Conservation (phyloP, 345 rosid genomes). For the Citrus unshiu region DNA sequence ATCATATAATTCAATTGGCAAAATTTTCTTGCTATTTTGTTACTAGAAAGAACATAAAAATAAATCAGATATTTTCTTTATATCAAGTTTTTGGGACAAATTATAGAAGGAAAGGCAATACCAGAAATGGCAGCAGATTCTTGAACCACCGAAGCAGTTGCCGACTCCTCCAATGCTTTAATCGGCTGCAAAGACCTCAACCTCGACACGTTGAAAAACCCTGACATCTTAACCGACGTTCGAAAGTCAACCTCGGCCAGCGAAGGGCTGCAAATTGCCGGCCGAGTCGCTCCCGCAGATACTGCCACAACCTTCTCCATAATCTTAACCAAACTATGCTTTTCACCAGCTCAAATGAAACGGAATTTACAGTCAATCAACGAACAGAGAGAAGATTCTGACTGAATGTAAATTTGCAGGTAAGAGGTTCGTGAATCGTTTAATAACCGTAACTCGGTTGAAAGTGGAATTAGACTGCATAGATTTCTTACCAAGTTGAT, state of each 20-base stretch:
- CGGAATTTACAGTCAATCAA: neutral
- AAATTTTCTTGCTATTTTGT: neutral
- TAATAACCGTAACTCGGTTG: neutral
- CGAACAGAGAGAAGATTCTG: neutral
- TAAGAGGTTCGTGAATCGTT: neutral
- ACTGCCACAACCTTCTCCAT: neutral
- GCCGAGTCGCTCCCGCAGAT: neutral
- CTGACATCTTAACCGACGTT: neutral
- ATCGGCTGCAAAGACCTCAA: slow-evolving; percentile 29
- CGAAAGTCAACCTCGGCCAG: neutral
- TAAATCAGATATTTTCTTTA: neutral
- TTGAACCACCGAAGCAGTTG: slow-evolving; percentile 24
- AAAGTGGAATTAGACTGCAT: neutral
- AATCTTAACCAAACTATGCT: neutral
- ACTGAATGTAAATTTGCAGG: neutral
- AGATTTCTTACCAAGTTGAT: neutral
- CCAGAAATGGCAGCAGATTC: slow-evolving; percentile 33
- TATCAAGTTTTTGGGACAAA: neutral
- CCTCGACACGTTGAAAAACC: slow-evolving; percentile 10
- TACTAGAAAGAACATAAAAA: neutral
- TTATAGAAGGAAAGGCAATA: neutral
- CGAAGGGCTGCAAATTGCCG: neutral
- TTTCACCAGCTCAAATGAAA: neutral
- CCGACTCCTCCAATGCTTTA: slow-evolving; percentile 44
- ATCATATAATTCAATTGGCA: neutral